These are phyloP conservation scores for Purpureocillium takamizusanense DNA, from an alignment of 2,329 filamentous ascomycete species.

Conservation along the genomic window DNA sequence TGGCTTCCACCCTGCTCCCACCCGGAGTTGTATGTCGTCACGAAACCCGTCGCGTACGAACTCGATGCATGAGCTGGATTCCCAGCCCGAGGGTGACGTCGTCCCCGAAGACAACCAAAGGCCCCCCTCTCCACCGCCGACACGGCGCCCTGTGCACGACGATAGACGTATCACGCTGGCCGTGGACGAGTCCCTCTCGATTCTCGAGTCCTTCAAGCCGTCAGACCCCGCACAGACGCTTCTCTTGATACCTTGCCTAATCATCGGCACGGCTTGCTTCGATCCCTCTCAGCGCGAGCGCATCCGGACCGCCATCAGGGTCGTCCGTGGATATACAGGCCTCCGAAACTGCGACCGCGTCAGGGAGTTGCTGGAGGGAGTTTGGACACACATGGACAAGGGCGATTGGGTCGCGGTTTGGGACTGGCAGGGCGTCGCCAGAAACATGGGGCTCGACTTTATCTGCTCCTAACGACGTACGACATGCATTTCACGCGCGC, in stretches of 20 bases:
- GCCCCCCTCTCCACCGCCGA: constrained; percentile 34
- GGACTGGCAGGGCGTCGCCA: constrained; percentile 55
- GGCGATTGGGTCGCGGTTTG: constrained; percentile 50
- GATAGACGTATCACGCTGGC: constrained; percentile 43
- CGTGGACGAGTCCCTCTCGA: constrained; percentile 46
- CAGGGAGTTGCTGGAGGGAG: constrained; percentile 43
- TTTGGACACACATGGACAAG: constrained; percentile 50
- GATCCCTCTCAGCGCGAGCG: constrained; percentile 41
- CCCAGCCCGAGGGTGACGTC: constrained; percentile 5
- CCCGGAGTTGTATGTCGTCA: constrained; percentile 22
- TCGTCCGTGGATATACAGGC: constrained; percentile 49
- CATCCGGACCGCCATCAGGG: constrained; percentile 38
- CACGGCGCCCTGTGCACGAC: constrained; percentile 36
- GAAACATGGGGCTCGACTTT: constrained; percentile 45
- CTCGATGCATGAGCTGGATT: constrained; percentile 29
- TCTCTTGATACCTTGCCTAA: constrained; percentile 49
- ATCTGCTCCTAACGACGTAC: constrained; percentile 31
- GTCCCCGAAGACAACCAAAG: constrained; percentile 6
- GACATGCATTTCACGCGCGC: not conserved
- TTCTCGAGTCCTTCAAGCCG: constrained; percentile 46
- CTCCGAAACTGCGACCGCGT: constrained; percentile 49
- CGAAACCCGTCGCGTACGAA: constrained; percentile 27
- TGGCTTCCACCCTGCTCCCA: constrained; percentile 1
- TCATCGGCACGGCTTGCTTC: constrained; percentile 54
- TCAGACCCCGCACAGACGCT: constrained; percentile 51